These are phyloP conservation scores for Huntiella savannae DNA, from an alignment of 2,329 filamentous ascomycete species.

Conservation along the genomic window DNA sequence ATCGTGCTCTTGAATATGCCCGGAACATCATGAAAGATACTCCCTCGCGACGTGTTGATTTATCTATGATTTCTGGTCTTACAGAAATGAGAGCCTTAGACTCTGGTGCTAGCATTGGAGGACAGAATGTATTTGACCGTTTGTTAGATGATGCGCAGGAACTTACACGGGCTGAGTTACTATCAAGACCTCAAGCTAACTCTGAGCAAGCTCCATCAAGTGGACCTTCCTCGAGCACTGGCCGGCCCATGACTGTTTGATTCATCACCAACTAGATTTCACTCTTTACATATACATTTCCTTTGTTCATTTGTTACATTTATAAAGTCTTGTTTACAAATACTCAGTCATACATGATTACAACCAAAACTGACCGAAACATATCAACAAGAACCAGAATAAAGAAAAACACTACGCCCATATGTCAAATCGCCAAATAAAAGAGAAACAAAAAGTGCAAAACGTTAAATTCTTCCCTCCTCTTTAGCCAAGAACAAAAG, in stretches of 20 bases:
- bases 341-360: neutral
- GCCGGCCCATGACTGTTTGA: too few species aligned
- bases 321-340: neutral
- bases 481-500: constrained; percentile 6
- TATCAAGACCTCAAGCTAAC: neutral
- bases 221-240: neutral
- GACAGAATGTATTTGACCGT: neutral
- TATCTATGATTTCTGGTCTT: too few species aligned
- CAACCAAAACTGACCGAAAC: neutral
- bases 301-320: neutral
- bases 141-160: neutral
- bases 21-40: too few species aligned
- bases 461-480: constrained; percentile 6
- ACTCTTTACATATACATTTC: neutral
- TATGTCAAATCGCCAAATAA: neutral
- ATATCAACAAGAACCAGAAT: neutral
- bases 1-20: too few species aligned
- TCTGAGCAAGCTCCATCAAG: neutral
- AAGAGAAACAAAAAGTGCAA: neutral
- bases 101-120: neutral
- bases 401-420: neutral
- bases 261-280: neutral
- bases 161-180: neutral
- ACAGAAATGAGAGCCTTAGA: too few species aligned
- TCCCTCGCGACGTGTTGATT: too few species aligned